These are phyloP conservation scores for Colletotrichum cuscutae DNA, from an alignment of 2,329 filamentous ascomycete species.

Conservation along the genomic window DNA sequence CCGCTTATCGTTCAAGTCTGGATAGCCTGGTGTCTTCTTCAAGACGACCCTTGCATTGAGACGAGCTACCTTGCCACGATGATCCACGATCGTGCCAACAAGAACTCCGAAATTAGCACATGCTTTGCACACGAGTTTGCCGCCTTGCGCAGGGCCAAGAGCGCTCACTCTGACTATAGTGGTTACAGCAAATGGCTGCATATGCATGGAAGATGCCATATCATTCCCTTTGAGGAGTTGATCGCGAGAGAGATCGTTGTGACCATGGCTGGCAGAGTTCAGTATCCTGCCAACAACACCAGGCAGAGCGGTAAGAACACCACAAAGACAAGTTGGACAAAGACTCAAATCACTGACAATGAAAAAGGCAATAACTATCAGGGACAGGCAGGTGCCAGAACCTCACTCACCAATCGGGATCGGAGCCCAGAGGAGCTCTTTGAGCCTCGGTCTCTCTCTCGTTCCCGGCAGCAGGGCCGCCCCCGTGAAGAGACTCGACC, in stretches of 20 bases:
- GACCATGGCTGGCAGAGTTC: not conserved
- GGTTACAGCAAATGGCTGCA: constrained; percentile 9
- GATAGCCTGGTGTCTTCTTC: constrained; percentile 25
- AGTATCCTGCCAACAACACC: not conserved
- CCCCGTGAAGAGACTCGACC: not conserved
- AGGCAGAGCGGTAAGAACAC: not conserved
- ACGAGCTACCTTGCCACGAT: not conserved
- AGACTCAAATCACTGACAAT: not conserved
- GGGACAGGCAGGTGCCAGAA: not conserved
- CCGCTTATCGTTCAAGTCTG: constrained; percentile 8
- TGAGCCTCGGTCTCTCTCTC: not conserved
- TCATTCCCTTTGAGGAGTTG: constrained; percentile 5
- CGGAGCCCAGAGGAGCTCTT: not conserved
- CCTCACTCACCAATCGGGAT: not conserved
- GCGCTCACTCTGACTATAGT: not conserved
- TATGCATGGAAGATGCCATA: constrained; percentile 22
- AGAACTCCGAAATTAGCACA: not conserved
- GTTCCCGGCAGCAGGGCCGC: not conserved
- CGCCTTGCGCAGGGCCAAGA: not conserved
- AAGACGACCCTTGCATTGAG: not conserved
- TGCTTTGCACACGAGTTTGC: constrained; percentile 5
- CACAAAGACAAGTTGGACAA: not conserved
- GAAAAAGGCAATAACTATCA: not conserved
- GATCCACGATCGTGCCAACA: not conserved
- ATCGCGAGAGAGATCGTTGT: not conserved